These are phyloP conservation scores for Encephalitozoon hellem DNA, from an alignment of 371 early-diverging fungal species.

Conservation along the genomic window DNA sequence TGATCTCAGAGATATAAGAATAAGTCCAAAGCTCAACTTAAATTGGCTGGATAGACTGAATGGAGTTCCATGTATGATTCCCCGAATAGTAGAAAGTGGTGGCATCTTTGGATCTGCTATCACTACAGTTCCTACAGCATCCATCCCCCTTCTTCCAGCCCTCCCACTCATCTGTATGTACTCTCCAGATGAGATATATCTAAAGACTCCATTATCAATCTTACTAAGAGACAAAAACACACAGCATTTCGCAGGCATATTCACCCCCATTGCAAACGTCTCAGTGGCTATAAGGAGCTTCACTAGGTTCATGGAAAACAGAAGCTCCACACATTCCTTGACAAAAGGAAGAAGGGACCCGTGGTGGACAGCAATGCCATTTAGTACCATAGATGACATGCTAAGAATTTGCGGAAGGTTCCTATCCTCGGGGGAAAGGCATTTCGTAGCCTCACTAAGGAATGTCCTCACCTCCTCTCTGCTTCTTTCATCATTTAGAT, in stretches of 20 bases:
- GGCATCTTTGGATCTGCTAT: conserved; percentile 64
- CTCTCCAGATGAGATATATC: conserved; percentile 76
- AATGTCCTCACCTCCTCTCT: conserved; percentile 48
- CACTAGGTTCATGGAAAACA: conserved; percentile 80
- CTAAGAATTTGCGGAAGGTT: conserved; percentile 77
- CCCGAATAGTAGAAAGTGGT: conserved; percentile 27
- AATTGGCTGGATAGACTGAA: conserved; percentile 52
- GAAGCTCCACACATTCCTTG: conserved; percentile 86
- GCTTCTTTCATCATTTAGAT: conserved; percentile 50
- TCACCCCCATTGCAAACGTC: conserved; percentile 95
- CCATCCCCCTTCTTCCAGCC: conserved; percentile 91
- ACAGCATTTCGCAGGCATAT: conserved; percentile 89
- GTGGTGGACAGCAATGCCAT: conserved; percentile 94
- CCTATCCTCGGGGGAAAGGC: conserved; percentile 48
- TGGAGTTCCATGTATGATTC: conserved; percentile 48
- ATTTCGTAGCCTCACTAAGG: conserved; percentile 41
- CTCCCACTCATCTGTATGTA: conserved; percentile 98
- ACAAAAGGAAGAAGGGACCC: conserved; percentile 89
- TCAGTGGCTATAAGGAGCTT: conserved; percentile 83
- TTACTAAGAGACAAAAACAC: conserved; percentile 82
- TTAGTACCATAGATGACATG: conserved; percentile 70
- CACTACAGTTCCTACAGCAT: conserved; percentile 81
- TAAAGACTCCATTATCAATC: conserved; percentile 62
- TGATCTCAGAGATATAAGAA: conserved; percentile 49
- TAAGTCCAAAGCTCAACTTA: conserved; percentile 54